These are phyloP conservation scores for Acanthamoeba quina DNA, from an alignment of 208 protist species.

Conservation along the genomic window DNA sequence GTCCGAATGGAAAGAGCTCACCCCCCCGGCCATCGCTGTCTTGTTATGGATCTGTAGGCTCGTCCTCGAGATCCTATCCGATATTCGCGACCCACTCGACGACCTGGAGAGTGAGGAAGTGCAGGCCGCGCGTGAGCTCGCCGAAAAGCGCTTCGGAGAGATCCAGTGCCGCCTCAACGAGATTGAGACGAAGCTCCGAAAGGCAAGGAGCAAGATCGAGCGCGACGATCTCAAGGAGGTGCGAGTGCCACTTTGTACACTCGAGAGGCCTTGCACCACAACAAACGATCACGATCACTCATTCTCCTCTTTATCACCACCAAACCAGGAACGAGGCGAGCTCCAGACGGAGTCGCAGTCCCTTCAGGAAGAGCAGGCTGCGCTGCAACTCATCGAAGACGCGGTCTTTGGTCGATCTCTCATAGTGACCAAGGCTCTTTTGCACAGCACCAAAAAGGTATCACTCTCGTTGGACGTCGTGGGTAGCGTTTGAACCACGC, in stretches of 20 bases:
- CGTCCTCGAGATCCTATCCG: conserved; percentile 35
- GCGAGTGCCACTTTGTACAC: neutral
- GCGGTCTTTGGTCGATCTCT: neutral
- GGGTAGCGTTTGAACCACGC: neutral
- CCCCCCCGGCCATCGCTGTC: too few species aligned
- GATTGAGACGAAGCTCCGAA: neutral
- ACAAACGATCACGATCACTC: too few species aligned
- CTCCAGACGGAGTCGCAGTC: neutral
- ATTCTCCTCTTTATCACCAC: neutral
- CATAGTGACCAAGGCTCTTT: neutral
- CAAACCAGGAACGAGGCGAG: neutral
- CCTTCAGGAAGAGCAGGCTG: neutral
- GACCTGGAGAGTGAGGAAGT: conserved; percentile 43
- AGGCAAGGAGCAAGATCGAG: neutral
- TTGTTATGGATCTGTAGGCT: neutral
- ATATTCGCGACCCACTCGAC: conserved; percentile 31
- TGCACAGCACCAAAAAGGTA: conserved; percentile 16
- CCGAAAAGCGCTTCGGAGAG: neutral
- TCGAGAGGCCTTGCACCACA: too few species aligned
- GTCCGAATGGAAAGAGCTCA: too few species aligned
- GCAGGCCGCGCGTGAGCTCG: neutral
- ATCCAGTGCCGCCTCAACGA: neutral
- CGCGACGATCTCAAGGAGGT: neutral
- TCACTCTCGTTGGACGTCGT: neutral
- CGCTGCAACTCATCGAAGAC: neutral